Base-by-base conservation (phyloP, 352 stramenopile species). In the Globisporangium takayamanum region DNA sequence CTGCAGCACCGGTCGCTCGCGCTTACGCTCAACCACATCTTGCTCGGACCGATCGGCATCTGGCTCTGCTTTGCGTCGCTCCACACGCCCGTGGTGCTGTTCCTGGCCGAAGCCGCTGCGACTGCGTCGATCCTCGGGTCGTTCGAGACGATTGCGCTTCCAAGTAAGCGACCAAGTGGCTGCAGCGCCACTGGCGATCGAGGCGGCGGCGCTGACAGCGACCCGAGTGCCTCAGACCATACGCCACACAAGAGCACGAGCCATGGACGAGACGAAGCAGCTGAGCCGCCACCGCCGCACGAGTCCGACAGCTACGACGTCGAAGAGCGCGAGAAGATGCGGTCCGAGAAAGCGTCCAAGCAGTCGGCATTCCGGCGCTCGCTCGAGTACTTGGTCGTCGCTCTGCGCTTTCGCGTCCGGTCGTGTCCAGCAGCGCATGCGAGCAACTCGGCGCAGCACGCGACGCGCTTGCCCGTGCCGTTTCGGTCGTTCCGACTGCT, bases 1-100 rank as follows among this genome's bases (percentile, higher is more conserved):
- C 25, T 92, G 26, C 82, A 90, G 63, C 80, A 88, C 60, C 78
- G 78, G 2, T 87, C 81, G 26, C 64, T 89, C 42, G 69, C 88
- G 11, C 82, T 68, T 22, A 88, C 82, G 46, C 57, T 92, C 47
- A 80, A 84, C 16, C 83, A 92, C 56, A 66, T 92, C 42, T 56
- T 91, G 18, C 54, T 89, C 0, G 85, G 82, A 2, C 76, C 81
- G 3, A 85, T 90, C 41, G 79, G 76, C n/a, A 72, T 94, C 30
- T 91, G 82, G 75, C 61, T 94, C n/a, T 94, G 85, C 57, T 94
- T 94, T 65, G 80, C 84, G 4, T 94, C 82, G 53, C 68, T 94
- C 2, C 87, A 92, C 57, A 91, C 83, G 22, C 83, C 85, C 26
- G 66, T 92, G 52, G 76, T 89, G 57, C 69, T 89, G 20, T 94